These are phyloP conservation scores for Calonectria hongkongensis DNA, from an alignment of 2,329 filamentous ascomycete species.

Conservation along the genomic window DNA sequence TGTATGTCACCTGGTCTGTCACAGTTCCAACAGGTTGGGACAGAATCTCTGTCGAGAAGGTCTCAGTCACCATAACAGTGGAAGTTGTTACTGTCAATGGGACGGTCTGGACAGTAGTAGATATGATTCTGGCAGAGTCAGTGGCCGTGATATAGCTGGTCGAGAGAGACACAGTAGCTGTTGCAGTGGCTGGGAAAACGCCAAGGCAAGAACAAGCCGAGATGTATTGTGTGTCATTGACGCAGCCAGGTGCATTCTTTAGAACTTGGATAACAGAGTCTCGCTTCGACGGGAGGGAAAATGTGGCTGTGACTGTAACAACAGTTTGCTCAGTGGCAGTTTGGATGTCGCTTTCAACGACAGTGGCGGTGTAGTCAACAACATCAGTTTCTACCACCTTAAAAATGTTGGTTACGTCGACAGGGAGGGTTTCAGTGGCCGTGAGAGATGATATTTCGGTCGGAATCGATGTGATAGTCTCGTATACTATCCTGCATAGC, in stretches of 20 bases:
- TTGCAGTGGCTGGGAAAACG: background rate
- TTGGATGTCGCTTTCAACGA: background rate
- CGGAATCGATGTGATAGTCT: background rate
- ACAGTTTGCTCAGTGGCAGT: background rate
- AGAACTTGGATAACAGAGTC: background rate
- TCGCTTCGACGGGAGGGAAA: background rate
- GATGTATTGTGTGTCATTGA: background rate
- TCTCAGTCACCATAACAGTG: background rate
- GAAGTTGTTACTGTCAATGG: background rate
- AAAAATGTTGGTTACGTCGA: background rate
- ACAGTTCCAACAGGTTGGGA: background rate
- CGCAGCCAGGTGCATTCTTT: background rate
- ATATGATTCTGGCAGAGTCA: background rate
- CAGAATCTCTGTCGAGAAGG: background rate
- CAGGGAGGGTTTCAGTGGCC: background rate
- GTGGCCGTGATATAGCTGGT: background rate
- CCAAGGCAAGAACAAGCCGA: background rate
- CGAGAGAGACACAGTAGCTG: background rate
- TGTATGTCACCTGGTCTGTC: background rate
- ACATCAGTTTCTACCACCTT: background rate
- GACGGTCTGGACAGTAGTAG: background rate
- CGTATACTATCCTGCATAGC: background rate
- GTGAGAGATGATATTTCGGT: background rate
- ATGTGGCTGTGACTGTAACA: background rate
- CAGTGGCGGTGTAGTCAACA: background rate